Evolutionary conservation across 352 stramenopile species (phyloP).

Genomic region (Thalassiosira livingstoniorum): DNA sequence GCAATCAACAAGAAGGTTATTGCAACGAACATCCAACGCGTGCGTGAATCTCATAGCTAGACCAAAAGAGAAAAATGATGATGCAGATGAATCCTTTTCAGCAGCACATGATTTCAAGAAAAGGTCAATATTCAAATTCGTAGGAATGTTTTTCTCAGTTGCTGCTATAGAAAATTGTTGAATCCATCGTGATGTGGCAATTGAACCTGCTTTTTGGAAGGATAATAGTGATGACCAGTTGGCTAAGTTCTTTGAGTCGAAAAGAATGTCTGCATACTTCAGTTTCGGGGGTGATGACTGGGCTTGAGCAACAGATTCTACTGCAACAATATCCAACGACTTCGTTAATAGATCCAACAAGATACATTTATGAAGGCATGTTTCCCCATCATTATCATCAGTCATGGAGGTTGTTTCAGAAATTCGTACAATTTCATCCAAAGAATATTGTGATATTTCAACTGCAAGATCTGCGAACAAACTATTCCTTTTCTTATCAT

Average conservation of each 20-base stretch:
- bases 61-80: slow-evolving; percentile 42
- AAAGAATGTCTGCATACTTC: slow-evolving; percentile 47
- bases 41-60: too few relatives aligned
- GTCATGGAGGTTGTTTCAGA: slow-evolving; percentile 34
- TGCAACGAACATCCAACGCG: too few relatives aligned
- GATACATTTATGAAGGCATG: slow-evolving; percentile 34
- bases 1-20: slow-evolving; percentile 21
- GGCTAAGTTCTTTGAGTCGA: slow-evolving; percentile 37
- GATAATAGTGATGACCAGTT: slow-evolving; percentile 44
- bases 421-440: slow-evolving; percentile 42
- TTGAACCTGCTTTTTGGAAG: slow-evolving; percentile 15
- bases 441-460: slow-evolving; percentile 39
- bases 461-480: slow-evolving; percentile 37
- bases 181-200: slow-evolving; percentile 48
- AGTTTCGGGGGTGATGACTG: slow-evolving; percentile 16
- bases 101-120: slow-evolving; percentile 48
- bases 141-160: neutral
- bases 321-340: slow-evolving; percentile 49
- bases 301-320: slow-evolving; percentile 46
- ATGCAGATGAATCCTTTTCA: slow-evolving; percentile 17
- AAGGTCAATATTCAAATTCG: slow-evolving; percentile 37
- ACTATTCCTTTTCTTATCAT: neutral
- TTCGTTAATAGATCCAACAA: slow-evolving; percentile 48
- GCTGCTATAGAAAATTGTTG: slow-evolving; percentile 15
- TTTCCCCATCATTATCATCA: slow-evolving; percentile 17